These are phyloP conservation scores for Mariannaea sp. DNA, from an alignment of 2,329 filamentous ascomycete genomes.

Conservation along the genomic window DNA sequence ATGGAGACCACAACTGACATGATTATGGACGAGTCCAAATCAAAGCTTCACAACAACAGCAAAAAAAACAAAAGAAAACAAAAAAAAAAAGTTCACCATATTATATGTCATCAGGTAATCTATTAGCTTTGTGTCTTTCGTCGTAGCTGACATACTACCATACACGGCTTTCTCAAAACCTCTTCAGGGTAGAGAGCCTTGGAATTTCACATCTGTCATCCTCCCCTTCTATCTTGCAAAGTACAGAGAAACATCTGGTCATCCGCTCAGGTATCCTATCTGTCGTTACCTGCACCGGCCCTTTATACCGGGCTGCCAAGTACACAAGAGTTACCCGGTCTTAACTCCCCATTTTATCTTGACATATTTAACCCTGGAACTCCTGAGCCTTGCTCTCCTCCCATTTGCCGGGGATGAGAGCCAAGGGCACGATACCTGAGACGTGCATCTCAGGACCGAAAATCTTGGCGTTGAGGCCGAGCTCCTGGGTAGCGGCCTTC, in stretches of 20 bases:
- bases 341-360: conserved; percentile 10
- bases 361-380: conserved; percentile 57
- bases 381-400: conserved; percentile 65
- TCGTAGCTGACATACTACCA: conserved; percentile 39
- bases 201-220: conserved; percentile 34
- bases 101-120: conserved; percentile 36
- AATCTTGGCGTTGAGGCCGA: conserved; percentile 74
- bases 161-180: conserved; percentile 35
- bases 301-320: conserved; percentile 22
- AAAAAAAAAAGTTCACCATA: neutral
- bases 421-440: conserved; percentile 92
- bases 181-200: conserved; percentile 30
- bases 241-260: conserved; percentile 40
- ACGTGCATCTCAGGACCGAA: conserved; percentile 89
- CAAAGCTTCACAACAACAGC: too few relatives aligned
- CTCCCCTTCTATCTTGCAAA: conserved; percentile 43
- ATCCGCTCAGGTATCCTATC: conserved; percentile 30
- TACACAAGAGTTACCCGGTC: conserved; percentile 1
- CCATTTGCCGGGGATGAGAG: conserved; percentile 71
- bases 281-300: conserved; percentile 30
- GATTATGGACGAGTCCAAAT: too few relatives aligned
- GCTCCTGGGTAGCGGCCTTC: conserved; percentile 92
- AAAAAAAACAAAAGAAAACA: neutral
- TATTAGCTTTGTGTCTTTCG: conserved; percentile 38
- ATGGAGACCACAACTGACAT: too few relatives aligned